Conservation (phyloP, 2,329 filamentous ascomycete species). For the Penicillium polonicum region DNA sequence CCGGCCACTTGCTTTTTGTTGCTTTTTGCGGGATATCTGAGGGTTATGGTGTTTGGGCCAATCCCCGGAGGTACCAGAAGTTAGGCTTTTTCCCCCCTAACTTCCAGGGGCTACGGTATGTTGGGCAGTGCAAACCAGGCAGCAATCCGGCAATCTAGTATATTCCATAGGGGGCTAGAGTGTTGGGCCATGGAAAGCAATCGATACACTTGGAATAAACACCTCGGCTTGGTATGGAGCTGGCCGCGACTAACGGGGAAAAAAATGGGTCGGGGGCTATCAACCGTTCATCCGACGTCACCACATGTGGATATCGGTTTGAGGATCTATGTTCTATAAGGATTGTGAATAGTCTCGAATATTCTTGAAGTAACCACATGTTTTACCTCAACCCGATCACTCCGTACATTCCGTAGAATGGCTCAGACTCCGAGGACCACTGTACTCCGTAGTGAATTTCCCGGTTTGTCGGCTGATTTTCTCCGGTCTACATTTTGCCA, state of each 20-base stretch:
- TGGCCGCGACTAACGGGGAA: slow-evolving; percentile 10
- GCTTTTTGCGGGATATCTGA: slow-evolving; percentile 9
- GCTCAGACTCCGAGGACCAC: slow-evolving; percentile 13
- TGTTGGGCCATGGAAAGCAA: slow-evolving; percentile 1
- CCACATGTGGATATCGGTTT: slow-evolving; percentile 16
- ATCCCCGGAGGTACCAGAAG: neutral
- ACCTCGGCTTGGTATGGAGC: slow-evolving; percentile 12
- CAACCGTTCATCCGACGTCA: slow-evolving; percentile 21
- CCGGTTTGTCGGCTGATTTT: slow-evolving; percentile 7
- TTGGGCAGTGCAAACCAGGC: slow-evolving; percentile 2
- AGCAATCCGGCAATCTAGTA: neutral
- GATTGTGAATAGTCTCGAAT: slow-evolving; percentile 8
- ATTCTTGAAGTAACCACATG: neutral
- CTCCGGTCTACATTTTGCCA: slow-evolving; percentile 2
- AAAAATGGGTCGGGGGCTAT: slow-evolving; percentile 24
- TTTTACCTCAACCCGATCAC: neutral
- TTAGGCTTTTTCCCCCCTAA: neutral
- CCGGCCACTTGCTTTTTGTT: slow-evolving; percentile 5
- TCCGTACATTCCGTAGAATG: neutral
- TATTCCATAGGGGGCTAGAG: neutral
- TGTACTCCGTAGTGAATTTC: slow-evolving; percentile 17
- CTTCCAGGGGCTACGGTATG: neutral
- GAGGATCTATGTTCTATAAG: slow-evolving; percentile 3
- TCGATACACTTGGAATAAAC: slow-evolving; percentile 12
- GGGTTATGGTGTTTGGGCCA: neutral